Evolutionary conservation across 495 filamentous ascomycete species (phyloP).

Genomic region (Penicillium turbatum): DNA sequence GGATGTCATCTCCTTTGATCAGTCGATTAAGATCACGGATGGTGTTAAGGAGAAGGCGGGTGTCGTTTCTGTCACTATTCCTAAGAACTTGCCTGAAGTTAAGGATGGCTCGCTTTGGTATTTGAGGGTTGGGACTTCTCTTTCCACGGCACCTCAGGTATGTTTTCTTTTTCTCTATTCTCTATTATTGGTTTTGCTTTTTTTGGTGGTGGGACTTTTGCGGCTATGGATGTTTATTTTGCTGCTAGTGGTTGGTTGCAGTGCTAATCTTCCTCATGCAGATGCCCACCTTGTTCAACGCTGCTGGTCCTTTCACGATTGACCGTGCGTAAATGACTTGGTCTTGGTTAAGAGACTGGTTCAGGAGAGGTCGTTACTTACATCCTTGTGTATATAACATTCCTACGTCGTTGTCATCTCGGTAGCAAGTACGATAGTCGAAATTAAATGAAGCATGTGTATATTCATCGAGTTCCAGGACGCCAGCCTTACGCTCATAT

Average conservation of each 20-base stretch:
- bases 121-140: slow-evolving; percentile 24
- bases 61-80: slow-evolving; percentile 27
- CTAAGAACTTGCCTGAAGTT: slow-evolving; percentile 27
- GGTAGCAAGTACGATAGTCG: neutral
- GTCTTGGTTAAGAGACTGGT: neutral
- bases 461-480: neutral
- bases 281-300: slow-evolving; percentile 35
- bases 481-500: neutral
- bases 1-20: slow-evolving; percentile 22
- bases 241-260: neutral
- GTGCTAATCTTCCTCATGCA: slow-evolving; percentile 7
- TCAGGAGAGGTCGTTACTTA: neutral
- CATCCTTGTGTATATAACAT: neutral
- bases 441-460: neutral
- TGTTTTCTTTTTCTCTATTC: slow-evolving; percentile 1
- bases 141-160: slow-evolving; percentile 36
- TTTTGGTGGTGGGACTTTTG: neutral
- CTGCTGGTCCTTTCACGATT: slow-evolving; percentile 31
- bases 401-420: no score
- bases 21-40: slow-evolving; percentile 21
- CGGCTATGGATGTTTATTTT: neutral
- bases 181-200: neutral
- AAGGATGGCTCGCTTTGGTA: slow-evolving; percentile 35
- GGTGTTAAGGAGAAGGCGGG: slow-evolving; percentile 20
- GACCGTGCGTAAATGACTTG: slow-evolving; percentile 6